These are phyloP conservation scores for Rosa rugosa DNA, from an alignment of 306 rosid genomes.

Conservation along the genomic window DNA sequence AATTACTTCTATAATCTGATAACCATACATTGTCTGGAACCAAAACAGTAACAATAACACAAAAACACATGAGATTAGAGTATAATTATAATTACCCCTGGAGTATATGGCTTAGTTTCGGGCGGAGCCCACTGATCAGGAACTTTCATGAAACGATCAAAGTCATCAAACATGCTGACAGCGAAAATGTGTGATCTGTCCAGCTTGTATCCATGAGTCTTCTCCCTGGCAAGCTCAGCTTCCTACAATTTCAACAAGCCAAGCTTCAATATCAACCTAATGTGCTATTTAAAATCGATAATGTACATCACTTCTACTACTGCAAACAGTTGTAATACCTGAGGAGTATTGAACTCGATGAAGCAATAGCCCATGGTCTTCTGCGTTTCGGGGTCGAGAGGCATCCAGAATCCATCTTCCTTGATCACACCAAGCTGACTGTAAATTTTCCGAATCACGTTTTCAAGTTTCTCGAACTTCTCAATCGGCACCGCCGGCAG, in stretches of 20 bases:
- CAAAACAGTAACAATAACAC: not conserved
- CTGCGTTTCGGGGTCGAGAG: conserved; percentile 52
- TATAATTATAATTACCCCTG: conserved; percentile 57
- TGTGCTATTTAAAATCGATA: not conserved
- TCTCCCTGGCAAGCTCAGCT: conserved; percentile 91
- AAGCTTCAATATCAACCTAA: not conserved
- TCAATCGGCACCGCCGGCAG: conserved; percentile 70
- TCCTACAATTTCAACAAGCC: conserved; percentile 44
- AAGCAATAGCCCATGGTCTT: conserved; percentile 74
- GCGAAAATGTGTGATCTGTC: conserved; percentile 76
- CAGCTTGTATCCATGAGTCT: conserved; percentile 83
- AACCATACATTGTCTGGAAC: not conserved
- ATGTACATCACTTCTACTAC: not conserved
- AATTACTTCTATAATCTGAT: not conserved
- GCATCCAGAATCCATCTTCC: conserved; percentile 86
- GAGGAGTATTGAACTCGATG: conserved; percentile 76
- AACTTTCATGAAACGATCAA: conserved; percentile 73
- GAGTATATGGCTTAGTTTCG: conserved; percentile 53
- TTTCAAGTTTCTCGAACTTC: conserved; percentile 72
- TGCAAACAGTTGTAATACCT: conserved; percentile 32
- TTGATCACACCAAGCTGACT: conserved; percentile 72
- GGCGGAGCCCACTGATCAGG: conserved; percentile 94
- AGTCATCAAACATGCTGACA: conserved; percentile 79
- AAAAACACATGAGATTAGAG: not conserved
- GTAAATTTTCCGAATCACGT: conserved; percentile 64